Evolutionary conservation across 2,329 filamentous ascomycete genomes (phyloP).

Genomic region (Apiospora aurea): DNA sequence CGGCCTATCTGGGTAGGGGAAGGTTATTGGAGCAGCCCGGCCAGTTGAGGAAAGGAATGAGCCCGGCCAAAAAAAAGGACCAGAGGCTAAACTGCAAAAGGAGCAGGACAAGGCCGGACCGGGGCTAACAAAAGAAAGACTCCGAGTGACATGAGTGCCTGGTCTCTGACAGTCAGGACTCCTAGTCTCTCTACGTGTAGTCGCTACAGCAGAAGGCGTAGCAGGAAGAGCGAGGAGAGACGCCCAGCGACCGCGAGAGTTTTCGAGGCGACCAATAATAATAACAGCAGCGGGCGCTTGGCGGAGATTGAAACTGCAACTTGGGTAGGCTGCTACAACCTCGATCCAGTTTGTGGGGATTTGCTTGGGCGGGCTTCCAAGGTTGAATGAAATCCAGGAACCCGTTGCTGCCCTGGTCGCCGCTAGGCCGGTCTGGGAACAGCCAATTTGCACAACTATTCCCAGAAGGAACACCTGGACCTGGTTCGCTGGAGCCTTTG

Average conservation of each 20-base stretch:
- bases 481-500: too few species aligned
- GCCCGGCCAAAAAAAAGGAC: constrained; percentile 13
- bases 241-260: constrained; percentile 7
- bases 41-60: constrained; percentile 16
- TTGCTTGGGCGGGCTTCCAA: constrained; percentile 5
- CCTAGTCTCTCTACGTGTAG: not conserved
- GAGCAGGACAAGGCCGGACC: constrained; percentile 18
- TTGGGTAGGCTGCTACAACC: constrained; percentile 20
- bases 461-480: not conserved
- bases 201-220: not conserved
- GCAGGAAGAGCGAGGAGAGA: constrained; percentile 15
- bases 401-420: constrained; percentile 9
- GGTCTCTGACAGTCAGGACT: constrained; percentile 19
- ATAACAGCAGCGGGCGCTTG: constrained; percentile 11
- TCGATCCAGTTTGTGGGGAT: constrained; percentile 21
- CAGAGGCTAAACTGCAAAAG: constrained; percentile 1
- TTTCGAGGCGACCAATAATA: constrained; percentile 19
- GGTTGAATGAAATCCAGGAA: constrained; percentile 19
- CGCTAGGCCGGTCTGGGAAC: constrained; percentile 8
- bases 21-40: constrained; percentile 18
- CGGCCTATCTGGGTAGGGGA: not conserved
- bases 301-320: constrained; percentile 19
- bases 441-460: constrained; percentile 13
- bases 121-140: constrained; percentile 17
- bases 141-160: constrained; percentile 15